A percentile compares a stretch with the other conserved stretches of the same genome.
Conservation (phyloP, 2,329 filamentous ascomycete species). For the Exophiala xenobiotica region DNA sequence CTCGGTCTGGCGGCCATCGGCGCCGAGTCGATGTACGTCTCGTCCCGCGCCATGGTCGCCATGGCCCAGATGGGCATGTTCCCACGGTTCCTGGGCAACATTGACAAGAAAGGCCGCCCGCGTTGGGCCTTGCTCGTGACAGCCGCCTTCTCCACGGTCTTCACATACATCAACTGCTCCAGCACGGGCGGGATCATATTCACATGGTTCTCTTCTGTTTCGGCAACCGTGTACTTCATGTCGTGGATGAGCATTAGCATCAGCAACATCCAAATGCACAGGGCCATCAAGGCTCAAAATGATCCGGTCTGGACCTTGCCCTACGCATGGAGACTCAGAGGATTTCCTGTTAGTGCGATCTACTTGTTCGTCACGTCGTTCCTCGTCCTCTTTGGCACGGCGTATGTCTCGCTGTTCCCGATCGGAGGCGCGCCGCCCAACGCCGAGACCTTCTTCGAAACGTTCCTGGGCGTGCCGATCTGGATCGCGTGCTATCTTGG, state of each 20-base stretch:
- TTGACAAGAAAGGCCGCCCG: slow-evolving; percentile 35
- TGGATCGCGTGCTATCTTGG: slow-evolving; percentile 2
- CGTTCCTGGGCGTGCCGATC: slow-evolving; percentile 6
- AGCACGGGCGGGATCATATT: slow-evolving; percentile 53
- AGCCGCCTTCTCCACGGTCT: slow-evolving; percentile 26
- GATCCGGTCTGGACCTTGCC: neutral
- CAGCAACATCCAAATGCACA: slow-evolving; percentile 79
- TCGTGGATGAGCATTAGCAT: slow-evolving; percentile 53
- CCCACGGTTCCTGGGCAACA: slow-evolving; percentile 31
- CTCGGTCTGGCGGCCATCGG: slow-evolving; percentile 63
- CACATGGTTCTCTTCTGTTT: slow-evolving; percentile 74
- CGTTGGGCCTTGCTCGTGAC: slow-evolving; percentile 33
- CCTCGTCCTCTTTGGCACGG: slow-evolving; percentile 3
- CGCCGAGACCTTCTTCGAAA: slow-evolving; percentile 7
- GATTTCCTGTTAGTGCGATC: neutral
- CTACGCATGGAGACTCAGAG: slow-evolving; percentile 5
- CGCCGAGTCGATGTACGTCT: slow-evolving; percentile 21
- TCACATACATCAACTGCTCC: slow-evolving; percentile 37
- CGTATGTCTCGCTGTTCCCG: slow-evolving; percentile 1
- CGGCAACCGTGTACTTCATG: slow-evolving; percentile 70
- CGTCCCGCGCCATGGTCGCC: slow-evolving; percentile 35
- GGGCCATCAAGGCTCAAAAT: slow-evolving; percentile 5
- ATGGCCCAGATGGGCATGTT: slow-evolving; percentile 35
- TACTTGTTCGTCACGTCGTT: slow-evolving; percentile 2
- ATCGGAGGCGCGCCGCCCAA: neutral